These are phyloP conservation scores for Pulveroboletus sp. DNA, from an alignment of 768 basidiomycete species.

Conservation along the genomic window DNA sequence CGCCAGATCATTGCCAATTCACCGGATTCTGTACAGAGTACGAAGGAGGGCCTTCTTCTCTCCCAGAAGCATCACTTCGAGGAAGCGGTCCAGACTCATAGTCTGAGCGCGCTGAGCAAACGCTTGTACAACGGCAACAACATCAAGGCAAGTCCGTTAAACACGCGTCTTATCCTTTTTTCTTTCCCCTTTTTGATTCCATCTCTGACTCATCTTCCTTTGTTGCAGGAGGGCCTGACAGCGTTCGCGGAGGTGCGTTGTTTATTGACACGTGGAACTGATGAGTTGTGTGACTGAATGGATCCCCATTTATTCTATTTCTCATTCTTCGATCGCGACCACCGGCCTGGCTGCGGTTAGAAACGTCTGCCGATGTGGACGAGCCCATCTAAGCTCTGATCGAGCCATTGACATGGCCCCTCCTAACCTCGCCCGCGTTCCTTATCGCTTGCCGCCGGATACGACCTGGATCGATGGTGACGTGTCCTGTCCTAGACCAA, in stretches of 20 bases:
- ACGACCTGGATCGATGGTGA: too few species aligned
- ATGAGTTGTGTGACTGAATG: too few species aligned
- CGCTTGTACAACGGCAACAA: conserved; percentile 61
- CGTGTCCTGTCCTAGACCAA: too few species aligned
- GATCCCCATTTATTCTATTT: not conserved
- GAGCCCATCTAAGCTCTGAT: too few species aligned
- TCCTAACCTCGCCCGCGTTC: too few species aligned
- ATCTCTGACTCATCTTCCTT: too few species aligned
- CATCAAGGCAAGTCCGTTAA: conserved; percentile 52
- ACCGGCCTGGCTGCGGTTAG: too few species aligned
- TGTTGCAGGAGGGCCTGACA: not conserved
- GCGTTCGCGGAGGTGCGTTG: not conserved
- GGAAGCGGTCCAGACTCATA: conserved; percentile 46
- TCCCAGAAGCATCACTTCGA: conserved; percentile 52
- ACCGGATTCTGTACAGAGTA: conserved; percentile 76
- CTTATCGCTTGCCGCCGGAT: too few species aligned
- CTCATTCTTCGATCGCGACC: too few species aligned
- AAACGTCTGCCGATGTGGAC: too few species aligned
- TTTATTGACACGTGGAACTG: not conserved
- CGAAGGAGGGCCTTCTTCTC: conserved; percentile 67
- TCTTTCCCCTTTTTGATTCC: not conserved
- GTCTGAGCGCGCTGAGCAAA: conserved; percentile 46
- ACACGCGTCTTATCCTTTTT: not conserved
- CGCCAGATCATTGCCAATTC: conserved; percentile 60
- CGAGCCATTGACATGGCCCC: too few species aligned